Conservation (phyloP, 352 stramenopile species). For the Phytopythium chamaehyphon region DNA sequence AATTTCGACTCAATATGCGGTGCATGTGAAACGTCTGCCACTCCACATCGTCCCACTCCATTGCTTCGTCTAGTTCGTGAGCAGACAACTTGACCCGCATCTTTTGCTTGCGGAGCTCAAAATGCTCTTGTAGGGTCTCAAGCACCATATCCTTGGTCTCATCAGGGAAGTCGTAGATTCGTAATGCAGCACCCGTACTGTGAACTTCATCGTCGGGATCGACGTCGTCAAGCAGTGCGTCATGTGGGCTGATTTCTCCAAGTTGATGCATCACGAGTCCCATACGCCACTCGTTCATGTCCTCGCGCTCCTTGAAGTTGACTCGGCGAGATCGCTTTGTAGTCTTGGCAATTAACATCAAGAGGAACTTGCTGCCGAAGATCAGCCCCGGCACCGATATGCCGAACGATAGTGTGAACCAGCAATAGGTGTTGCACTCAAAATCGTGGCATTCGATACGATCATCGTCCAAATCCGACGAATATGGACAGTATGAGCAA, state of each 20-base stretch:
- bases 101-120: conserved; percentile 49
- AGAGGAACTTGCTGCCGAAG: conserved; percentile 47
- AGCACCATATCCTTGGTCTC: conserved; percentile 58
- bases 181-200: conserved; percentile 19
- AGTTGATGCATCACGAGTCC: conserved; percentile 59
- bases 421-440: conserved; percentile 52
- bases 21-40: conserved; percentile 65
- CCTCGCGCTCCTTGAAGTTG: conserved; percentile 53
- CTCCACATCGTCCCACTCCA: conserved; percentile 50
- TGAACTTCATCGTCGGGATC: conserved; percentile 20
- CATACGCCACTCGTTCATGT: conserved; percentile 67
- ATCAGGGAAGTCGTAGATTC: conserved; percentile 55
- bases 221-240: conserved; percentile 24
- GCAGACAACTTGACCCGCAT: conserved; percentile 7
- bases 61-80: conserved; percentile 5
- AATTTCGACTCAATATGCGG: conserved; percentile 56
- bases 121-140: conserved; percentile 56
- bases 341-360: conserved; percentile 37
- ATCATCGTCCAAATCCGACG: conserved; percentile 36
- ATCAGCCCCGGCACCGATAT: conserved; percentile 45
- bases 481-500: conserved; percentile 62
- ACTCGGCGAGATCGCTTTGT: conserved; percentile 33
- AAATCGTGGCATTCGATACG: conserved; percentile 40
- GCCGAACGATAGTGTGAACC: conserved; percentile 53
- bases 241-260: conserved; percentile 18